These are phyloP conservation scores for Tetrapisispora fleetii DNA, from an alignment of 805 yeast species.

Conservation along the genomic window DNA sequence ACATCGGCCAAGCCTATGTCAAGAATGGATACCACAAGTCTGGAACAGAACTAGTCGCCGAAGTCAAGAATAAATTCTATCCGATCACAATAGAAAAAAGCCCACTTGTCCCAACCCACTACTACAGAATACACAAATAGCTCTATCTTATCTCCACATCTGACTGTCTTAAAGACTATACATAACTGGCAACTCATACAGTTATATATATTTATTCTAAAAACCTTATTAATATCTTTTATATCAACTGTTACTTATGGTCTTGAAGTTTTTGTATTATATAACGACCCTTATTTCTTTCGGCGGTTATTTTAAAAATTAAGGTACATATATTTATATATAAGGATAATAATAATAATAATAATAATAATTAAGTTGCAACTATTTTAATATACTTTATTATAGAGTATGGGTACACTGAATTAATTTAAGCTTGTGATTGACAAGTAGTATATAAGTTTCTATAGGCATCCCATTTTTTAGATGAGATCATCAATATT, in stretches of 20 bases:
- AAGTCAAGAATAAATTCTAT: conserved; percentile 75
- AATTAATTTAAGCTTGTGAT: too few relatives aligned
- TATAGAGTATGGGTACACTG: too few relatives aligned
- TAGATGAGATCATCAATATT: neutral
- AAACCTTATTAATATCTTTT: too few relatives aligned
- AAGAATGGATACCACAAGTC: conserved; percentile 59
- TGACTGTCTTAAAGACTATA: too few relatives aligned
- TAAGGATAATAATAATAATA: too few relatives aligned
- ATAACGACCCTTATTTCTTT: neutral
- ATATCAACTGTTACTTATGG: too few relatives aligned
- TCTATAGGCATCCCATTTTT: neutral
- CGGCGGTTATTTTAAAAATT: neutral
- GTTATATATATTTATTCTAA: too few relatives aligned
- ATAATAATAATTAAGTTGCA: too few relatives aligned
- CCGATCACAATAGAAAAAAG: conserved; percentile 68
- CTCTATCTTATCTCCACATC: neutral
- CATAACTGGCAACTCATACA: too few relatives aligned
- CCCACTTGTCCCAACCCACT: conserved; percentile 74
- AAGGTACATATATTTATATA: neutral
- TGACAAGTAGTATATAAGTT: neutral
- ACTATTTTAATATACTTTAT: too few relatives aligned
- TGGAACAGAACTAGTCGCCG: conserved; percentile 63
- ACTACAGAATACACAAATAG: conserved; percentile 33
- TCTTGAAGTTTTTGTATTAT: neutral
- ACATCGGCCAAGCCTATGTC: conserved; percentile 87